Percentiles rank a stretch among this genome's conserved stretches.
phyloP scores from a whole-genome alignment of 345 rosid genomes.

The Populus alba region DNA sequence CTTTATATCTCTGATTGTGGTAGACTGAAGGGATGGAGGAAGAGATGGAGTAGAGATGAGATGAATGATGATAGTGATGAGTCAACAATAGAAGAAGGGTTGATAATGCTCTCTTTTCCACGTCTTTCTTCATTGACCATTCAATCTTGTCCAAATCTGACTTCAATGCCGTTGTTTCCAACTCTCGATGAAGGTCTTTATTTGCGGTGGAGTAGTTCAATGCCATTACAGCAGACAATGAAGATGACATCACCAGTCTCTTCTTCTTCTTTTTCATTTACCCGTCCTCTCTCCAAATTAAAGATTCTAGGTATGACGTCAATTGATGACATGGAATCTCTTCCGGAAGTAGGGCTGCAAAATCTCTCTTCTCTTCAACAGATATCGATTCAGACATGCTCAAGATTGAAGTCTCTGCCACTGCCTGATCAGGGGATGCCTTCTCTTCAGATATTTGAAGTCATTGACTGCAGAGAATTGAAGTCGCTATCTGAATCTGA shows the following conservation, averaged over 20 bases:
- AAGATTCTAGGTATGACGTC: rapidly evolving
- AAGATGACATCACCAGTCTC: too few relatives aligned
- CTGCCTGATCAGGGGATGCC: not conserved
- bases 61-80: not conserved
- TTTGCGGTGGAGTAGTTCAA: not conserved
- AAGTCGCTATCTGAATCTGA: too few relatives aligned
- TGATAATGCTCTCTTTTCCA: not conserved
- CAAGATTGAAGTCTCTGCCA: not conserved
- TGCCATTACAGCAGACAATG: too few relatives aligned
- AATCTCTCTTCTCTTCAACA: slow-evolving; percentile 8
- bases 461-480: too few relatives aligned
- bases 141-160: not conserved
- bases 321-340: not conserved
- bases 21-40: slow-evolving; percentile 14
- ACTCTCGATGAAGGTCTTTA: not conserved
- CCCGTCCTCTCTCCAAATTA: not conserved
- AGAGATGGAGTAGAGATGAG: not conserved
- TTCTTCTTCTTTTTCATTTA: not conserved
- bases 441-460: rapidly evolving
- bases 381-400: not conserved
- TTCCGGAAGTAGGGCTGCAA: not conserved
- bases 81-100: not conserved
- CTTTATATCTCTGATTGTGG: not conserved
- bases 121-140: not conserved
- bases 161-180: slow-evolving; percentile 14